Conservation (phyloP, 1,284 basidiomycete genomes). For the Calocybe gambosa region DNA sequence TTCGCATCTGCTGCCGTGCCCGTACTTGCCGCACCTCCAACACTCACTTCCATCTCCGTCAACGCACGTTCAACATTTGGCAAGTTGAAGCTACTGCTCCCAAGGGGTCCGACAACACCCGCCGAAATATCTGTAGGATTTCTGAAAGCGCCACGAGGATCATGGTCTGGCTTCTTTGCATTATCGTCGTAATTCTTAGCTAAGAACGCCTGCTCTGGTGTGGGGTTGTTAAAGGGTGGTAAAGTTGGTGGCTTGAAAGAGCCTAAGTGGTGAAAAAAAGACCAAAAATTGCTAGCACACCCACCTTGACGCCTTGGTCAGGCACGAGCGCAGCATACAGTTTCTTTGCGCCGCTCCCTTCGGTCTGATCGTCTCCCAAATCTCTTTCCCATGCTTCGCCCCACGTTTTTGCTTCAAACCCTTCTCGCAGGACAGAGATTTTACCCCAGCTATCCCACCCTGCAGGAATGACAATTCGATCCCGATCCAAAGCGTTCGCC, state of each 20-base stretch:
- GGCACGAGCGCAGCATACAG: conserved; percentile 61
- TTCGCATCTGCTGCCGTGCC: conserved; percentile 25
- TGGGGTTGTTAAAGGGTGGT: conserved; percentile 71
- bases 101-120: conserved; percentile 85
- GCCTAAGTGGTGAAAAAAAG: conserved; percentile 8
- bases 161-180: conserved; percentile 79
- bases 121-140: conserved; percentile 59
- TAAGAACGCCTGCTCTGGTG: conserved; percentile 83
- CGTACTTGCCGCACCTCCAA: conserved; percentile 26
- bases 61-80: conserved; percentile 84
- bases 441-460: conserved; percentile 99
- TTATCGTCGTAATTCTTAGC: conserved; percentile 86
- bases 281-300: conserved; percentile 9
- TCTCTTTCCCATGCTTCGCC: conserved; percentile 81
- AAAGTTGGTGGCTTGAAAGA: conserved; percentile 51
- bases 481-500: conserved; percentile 89
- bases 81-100: conserved; percentile 73
- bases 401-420: conserved; percentile 82
- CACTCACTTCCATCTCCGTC: conserved; percentile 69
- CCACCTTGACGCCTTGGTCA: conserved; percentile 67
- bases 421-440: conserved; percentile 85
- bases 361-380: conserved; percentile 37
- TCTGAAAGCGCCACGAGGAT: conserved; percentile 82
- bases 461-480: conserved; percentile 85
- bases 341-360: conserved; percentile 46